Base-by-base conservation (phyloP, 345 rosid genomes). In the Noccaea bulbosa region DNA sequence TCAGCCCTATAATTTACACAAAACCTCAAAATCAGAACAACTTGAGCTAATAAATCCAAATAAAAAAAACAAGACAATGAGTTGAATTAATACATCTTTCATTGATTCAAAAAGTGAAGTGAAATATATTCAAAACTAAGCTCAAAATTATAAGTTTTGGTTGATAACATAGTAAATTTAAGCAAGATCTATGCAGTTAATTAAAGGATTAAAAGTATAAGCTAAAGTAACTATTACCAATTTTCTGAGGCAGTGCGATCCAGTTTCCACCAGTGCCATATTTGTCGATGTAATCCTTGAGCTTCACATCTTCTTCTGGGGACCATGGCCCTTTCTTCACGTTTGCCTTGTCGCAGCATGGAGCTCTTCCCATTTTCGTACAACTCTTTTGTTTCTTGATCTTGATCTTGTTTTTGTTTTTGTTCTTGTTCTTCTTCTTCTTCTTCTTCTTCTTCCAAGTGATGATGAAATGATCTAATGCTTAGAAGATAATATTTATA, bases 281-380 rank as follows among this genome's bases (percentile, higher is more conserved):
- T 27, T 80, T 78, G 41, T 93, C 93, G 66, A 93, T 93, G 44
- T 87, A 90, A 67, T 86, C 93, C 78, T 93, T 93, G 67, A 93
- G 98, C 83, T 81, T 93, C 20, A 81, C 88, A 81, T 93, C 98
- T 52, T 93, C 98, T 79, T 93, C 98, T 15, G 98, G 92, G 30
- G 98, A 87, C 98, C 98, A 93, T 41, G 98, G 98, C 9, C 98
- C 98, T 65, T 82, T 93, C 83, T 93, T 90, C 57, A 90, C 97
- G 69, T 90, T 93, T 57, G 84, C 85, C 82, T 93, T 93, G 76
- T 93, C 98, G 62, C 98, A 93, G 52, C 98, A 93, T 30, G 98
- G 98, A 72, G 98, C 98, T 81, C 98, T 81, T 61, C 98, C 97
- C 97, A 91, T 93, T 62, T 81, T 57, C 62, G 55, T 40, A 46